A percentile compares a stretch with the other conserved stretches of the same genome.
These are phyloP conservation scores for Colletotrichum gigasporum DNA, from an alignment of 2,329 filamentous ascomycete genomes.

Conservation along the genomic window DNA sequence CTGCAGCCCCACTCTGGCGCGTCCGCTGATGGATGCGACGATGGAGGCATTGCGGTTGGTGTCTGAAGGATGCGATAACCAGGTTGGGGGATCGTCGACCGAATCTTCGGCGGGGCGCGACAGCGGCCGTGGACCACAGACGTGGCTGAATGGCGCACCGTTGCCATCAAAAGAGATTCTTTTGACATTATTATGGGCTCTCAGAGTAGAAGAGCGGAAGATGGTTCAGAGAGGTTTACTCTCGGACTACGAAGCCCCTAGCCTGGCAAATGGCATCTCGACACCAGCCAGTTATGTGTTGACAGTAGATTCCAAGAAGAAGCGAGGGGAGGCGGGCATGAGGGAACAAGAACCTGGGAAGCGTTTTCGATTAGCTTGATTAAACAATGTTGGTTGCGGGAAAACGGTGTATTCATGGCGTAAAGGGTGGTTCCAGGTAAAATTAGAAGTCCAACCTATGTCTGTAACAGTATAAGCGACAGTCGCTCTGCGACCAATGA, in stretches of 20 bases:
- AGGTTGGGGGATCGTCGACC: constrained; percentile 49
- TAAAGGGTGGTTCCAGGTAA: neutral
- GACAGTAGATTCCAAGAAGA: constrained; percentile 20
- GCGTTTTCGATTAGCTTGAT: constrained; percentile 27
- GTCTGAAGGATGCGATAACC: constrained; percentile 64
- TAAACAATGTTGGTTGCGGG: neutral
- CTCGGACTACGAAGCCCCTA: neutral
- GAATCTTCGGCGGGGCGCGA: constrained; percentile 49
- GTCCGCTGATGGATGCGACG: constrained; percentile 79
- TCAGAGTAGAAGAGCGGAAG: constrained; percentile 53
- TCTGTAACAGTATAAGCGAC: constrained; percentile 14
- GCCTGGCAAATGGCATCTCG: neutral
- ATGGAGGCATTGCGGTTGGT: constrained; percentile 77
- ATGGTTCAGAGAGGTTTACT: constrained; percentile 33
- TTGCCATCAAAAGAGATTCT: constrained; percentile 59
- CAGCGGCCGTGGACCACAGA: constrained; percentile 44
- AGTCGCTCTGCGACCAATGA: constrained; percentile 10
- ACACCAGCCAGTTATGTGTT: constrained; percentile 13
- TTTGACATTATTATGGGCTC: constrained; percentile 57
- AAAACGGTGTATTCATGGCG: constrained; percentile 12
- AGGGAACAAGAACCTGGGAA: constrained; percentile 10
- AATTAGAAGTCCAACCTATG: neutral
- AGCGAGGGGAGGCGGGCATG: constrained; percentile 7
- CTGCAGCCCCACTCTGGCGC: constrained; percentile 79
- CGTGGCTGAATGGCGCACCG: constrained; percentile 46